These are phyloP conservation scores for Meira nashicola DNA, from an alignment of 1,284 basidiomycete genomes.

Conservation along the genomic window DNA sequence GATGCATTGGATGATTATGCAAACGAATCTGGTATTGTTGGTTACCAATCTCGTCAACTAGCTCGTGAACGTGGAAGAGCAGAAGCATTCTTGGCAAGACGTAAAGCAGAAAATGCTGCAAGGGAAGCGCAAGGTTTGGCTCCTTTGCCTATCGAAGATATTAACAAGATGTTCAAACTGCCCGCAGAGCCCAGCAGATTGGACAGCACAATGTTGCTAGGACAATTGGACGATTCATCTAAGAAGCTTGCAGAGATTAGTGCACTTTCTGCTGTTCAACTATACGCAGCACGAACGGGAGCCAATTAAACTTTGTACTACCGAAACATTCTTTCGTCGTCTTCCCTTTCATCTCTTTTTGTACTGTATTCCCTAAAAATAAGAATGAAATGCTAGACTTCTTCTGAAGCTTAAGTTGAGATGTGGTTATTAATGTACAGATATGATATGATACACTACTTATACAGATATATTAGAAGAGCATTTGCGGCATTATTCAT, in stretches of 20 bases:
- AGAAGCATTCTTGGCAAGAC: constrained; percentile 60
- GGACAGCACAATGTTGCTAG: constrained; percentile 67
- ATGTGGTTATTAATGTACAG: too few species aligned
- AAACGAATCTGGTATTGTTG: constrained; percentile 66
- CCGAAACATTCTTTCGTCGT: background rate
- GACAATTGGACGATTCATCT: constrained; percentile 53
- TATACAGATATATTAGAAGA: too few species aligned
- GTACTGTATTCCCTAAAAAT: background rate
- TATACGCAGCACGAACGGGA: constrained; percentile 45
- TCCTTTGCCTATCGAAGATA: constrained; percentile 62
- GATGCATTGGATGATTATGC: constrained; percentile 49
- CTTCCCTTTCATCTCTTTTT: background rate
- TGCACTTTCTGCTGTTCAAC: constrained; percentile 57
- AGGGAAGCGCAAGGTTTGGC: constrained; percentile 77
- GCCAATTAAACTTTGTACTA: constrained; percentile 15
- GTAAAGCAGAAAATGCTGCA: constrained; percentile 77
- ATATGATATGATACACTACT: too few species aligned
- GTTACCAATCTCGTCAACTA: constrained; percentile 85
- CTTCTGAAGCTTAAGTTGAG: too few species aligned
- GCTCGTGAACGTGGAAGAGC: constrained; percentile 79
- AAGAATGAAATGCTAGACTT: too few species aligned
- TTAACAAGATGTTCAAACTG: constrained; percentile 61
- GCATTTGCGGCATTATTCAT: too few species aligned
- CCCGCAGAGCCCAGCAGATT: constrained; percentile 82
- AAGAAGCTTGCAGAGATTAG: constrained; percentile 52